Percentiles rank a stretch among this genome's conserved stretches.
Evolutionary conservation across 2,329 filamentous ascomycete species (phyloP).

Genomic region (Xylariaceae sp.): DNA sequence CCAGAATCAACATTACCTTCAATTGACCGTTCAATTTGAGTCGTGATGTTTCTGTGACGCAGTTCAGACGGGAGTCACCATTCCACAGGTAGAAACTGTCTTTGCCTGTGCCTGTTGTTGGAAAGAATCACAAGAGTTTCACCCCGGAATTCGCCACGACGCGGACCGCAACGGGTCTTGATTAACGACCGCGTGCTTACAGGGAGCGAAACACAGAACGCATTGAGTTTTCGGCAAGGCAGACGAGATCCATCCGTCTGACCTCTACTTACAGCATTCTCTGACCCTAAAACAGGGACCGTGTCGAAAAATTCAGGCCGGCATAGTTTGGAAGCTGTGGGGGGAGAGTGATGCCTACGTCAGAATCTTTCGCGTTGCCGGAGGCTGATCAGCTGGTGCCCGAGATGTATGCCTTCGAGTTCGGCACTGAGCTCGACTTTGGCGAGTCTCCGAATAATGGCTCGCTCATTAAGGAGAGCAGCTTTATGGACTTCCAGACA

Average conservation of each 20-base stretch:
- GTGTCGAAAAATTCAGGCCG: background rate
- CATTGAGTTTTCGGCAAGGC: background rate
- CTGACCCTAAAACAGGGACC: too few species aligned
- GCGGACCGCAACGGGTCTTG: background rate
- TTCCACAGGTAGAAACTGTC: background rate
- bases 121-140: background rate
- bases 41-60: conserved; percentile 22
- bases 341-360: conserved; percentile 22
- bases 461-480: conserved; percentile 26
- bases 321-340: background rate
- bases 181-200: background rate
- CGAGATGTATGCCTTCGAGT: conserved; percentile 33
- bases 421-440: conserved; percentile 35
- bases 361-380: conserved; percentile 21
- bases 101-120: background rate
- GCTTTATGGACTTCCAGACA: conserved; percentile 27
- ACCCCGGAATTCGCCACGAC: background rate
- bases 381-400: conserved; percentile 31
- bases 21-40: conserved; percentile 9
- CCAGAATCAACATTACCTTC: conserved; percentile 7
- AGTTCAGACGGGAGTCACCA: conserved; percentile 10
- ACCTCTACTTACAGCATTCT: background rate
- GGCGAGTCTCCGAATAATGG: conserved; percentile 33
- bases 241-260: background rate
- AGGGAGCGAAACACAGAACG: too few species aligned